phyloP scores from a whole-genome alignment of 768 basidiomycete genomes.

The Tylopilus intermedius region DNA sequence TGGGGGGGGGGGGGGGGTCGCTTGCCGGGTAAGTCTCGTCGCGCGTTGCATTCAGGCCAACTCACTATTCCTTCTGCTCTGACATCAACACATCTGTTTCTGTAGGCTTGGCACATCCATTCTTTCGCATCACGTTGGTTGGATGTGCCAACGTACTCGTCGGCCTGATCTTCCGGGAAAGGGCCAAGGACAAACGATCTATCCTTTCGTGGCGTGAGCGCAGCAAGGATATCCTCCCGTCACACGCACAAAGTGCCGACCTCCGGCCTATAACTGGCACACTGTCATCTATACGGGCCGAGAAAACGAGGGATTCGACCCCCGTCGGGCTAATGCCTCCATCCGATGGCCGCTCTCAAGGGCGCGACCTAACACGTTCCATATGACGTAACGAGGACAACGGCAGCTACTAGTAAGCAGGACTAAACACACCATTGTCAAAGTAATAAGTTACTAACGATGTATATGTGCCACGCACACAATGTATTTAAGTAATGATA shows the following conservation, averaged over 20 bases:
- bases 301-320: conserved; percentile 2
- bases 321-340: conserved; percentile 15
- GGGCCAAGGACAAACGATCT: conserved; percentile 62
- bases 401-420: no score
- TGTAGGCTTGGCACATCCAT: conserved; percentile 61
- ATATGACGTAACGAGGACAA: no score
- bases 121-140: conserved; percentile 75
- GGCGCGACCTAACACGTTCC: no score
- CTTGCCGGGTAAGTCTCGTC: no score
- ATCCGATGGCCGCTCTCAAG: no score
- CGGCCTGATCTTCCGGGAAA: conserved; percentile 74
- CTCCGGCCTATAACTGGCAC: conserved; percentile 15
- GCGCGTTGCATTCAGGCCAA: no score
- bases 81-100: not conserved
- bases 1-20: no score
- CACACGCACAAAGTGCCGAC: conserved; percentile 26
- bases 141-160: conserved; percentile 80
- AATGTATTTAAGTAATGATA: no score
- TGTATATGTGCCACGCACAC: no score
- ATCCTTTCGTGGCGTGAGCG: conserved; percentile 63
- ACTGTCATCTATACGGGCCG: conserved; percentile 8
- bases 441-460: no score
- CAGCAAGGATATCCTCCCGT: conserved; percentile 52
- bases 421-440: no score
- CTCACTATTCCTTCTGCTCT: no score